Evolutionary conservation across 768 basidiomycete genomes (phyloP).

Genomic region (Mycena latifolia): DNA sequence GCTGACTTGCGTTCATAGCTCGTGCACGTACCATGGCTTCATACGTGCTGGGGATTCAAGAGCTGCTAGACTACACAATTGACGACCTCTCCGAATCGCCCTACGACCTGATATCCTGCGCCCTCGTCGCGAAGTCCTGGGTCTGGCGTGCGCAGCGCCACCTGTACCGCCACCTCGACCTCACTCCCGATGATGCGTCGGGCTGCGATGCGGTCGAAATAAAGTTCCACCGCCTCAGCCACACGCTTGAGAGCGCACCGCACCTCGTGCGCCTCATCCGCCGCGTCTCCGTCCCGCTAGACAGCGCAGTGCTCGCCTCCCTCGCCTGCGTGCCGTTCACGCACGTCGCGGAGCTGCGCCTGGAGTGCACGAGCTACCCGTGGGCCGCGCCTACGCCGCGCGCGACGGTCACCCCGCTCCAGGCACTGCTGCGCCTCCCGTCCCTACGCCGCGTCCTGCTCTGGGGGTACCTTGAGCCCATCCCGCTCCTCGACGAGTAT

Average conservation of each 20-base stretch:
- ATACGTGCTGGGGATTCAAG: constrained; percentile 1
- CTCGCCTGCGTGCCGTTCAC: neutral
- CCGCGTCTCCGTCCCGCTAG: neutral
- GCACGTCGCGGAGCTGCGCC: neutral
- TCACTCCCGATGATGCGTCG: neutral
- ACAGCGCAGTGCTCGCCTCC: neutral
- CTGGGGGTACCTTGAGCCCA: constrained; percentile 13
- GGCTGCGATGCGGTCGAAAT: too few species aligned
- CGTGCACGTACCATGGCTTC: too few species aligned
- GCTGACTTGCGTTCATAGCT: too few species aligned
- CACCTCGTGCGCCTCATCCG: constrained; percentile 8
- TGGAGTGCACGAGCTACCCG: too few species aligned
- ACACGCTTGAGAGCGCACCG: neutral
- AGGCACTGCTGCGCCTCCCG: neutral
- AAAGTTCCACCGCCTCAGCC: too few species aligned
- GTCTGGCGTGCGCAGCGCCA: neutral
- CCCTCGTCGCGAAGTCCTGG: constrained; percentile 7
- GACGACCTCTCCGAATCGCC: neutral
- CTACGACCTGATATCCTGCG: too few species aligned
- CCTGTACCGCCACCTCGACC: neutral
- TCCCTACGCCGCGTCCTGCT: neutral
- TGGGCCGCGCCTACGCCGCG: too few species aligned
- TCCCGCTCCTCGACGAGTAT: constrained; percentile 4
- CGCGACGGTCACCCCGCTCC: too few species aligned
- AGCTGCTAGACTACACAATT: neutral